phyloP scores from a whole-genome alignment of 352 stramenopile species.

The Phytopythium ostracodes region DNA sequence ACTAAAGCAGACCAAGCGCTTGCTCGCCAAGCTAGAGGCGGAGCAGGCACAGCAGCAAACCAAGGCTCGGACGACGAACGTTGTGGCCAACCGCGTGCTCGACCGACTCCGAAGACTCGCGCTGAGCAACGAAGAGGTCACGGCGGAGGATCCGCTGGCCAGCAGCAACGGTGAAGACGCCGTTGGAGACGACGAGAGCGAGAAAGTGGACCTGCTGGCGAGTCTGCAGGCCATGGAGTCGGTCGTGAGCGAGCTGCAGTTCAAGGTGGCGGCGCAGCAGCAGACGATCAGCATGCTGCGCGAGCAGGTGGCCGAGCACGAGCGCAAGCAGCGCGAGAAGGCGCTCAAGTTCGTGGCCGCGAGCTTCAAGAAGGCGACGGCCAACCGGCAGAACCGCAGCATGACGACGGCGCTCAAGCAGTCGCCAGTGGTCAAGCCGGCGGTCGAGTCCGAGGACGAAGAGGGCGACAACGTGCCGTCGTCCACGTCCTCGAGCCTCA shows the following conservation, averaged over 20 bases:
- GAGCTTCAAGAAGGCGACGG: conserved; percentile 11
- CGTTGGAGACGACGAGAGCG: conserved; percentile 18
- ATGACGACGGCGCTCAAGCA: conserved; percentile 14
- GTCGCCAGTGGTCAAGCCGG: conserved; percentile 3
- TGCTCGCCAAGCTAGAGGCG: conserved; percentile 25
- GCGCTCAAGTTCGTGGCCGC: conserved; percentile 18
- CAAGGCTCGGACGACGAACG: conserved; percentile 6
- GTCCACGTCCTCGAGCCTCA: conserved; percentile 24
- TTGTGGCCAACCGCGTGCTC: conserved; percentile 24
- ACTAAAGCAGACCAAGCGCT: conserved; percentile 32
- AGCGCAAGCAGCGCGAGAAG: conserved; percentile 31
- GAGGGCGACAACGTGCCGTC: conserved; percentile 18
- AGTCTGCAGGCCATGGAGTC: conserved; percentile 44
- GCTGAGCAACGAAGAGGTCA: conserved; percentile 19
- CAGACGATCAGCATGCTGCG: conserved; percentile 33
- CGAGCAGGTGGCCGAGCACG: conserved; percentile 19
- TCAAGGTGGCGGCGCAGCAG: conserved; percentile 43
- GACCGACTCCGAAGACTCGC: conserved; percentile 32
- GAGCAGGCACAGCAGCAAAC: conserved; percentile 23
- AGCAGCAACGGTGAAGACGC: not conserved
- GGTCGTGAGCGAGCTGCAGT: conserved; percentile 51
- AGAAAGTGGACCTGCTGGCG: conserved; percentile 28
- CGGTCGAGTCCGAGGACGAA: conserved; percentile 22
- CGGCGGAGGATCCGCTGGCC: conserved; percentile 6
- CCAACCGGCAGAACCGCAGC: conserved; percentile 18